phyloP scores from a whole-genome alignment of 169 alveolate genomes.

The Plasmodium fragile region DNA sequence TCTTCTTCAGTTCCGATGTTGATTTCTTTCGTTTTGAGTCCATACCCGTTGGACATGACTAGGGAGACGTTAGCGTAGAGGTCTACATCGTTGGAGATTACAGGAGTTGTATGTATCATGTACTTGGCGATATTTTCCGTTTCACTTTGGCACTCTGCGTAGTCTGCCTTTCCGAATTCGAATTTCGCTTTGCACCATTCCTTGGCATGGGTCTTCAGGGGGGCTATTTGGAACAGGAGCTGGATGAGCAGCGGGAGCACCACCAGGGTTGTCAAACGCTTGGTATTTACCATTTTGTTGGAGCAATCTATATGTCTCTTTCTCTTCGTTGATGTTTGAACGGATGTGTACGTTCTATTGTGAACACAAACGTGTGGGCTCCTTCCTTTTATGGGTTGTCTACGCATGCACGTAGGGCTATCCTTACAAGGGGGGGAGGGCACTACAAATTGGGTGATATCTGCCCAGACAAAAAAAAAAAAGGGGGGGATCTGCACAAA shows the following conservation, averaged over 20 bases:
- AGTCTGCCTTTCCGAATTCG: conserved; percentile 87
- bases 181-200: conserved; percentile 93
- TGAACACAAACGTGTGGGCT: background rate
- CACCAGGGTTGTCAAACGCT: background rate
- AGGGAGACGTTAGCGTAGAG: conserved; percentile 84
- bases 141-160: conserved; percentile 91
- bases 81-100: conserved; percentile 84
- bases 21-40: conserved; percentile 88
- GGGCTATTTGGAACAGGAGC: background rate
- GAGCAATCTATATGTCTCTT: background rate
- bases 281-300: conserved; percentile 6
- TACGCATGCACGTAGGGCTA: background rate
- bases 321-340: background rate
- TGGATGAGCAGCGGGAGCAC: background rate
- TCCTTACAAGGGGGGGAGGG: no score
- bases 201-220: conserved; percentile 39
- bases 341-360: background rate
- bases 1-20: conserved; percentile 85
- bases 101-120: conserved; percentile 88
- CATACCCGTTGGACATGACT: conserved; percentile 80
- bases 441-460: background rate
- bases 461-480: background rate
- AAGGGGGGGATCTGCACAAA: background rate
- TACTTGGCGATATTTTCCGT: conserved; percentile 88
- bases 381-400: background rate